Percentiles rank a stretch among this genome's conserved stretches.
phyloP scores from a whole-genome alignment of 305 asterid genomes.

The Fraxinus floribunda region DNA sequence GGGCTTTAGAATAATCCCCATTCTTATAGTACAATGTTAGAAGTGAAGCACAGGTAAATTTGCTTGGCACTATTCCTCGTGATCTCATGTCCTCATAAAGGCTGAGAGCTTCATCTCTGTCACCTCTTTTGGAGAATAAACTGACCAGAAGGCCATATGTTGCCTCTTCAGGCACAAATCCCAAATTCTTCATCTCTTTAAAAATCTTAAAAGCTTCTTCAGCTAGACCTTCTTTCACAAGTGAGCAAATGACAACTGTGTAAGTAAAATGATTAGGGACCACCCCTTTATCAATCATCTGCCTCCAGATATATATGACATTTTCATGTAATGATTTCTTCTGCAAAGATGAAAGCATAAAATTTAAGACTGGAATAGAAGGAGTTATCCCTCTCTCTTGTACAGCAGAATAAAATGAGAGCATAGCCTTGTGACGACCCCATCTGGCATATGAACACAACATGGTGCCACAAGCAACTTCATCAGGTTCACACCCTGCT shows the following conservation, averaged over 20 bases:
- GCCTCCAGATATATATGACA: constrained; percentile 65
- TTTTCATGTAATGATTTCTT: constrained; percentile 66
- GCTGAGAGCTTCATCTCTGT: constrained; percentile 48
- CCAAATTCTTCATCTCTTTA: constrained; percentile 63
- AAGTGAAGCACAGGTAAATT: constrained; percentile 92
- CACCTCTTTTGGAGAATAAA: constrained; percentile 53
- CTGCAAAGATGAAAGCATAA: constrained; percentile 92
- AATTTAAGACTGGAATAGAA: constrained; percentile 70
- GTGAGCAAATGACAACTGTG: constrained; percentile 72
- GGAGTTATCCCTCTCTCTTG: constrained; percentile 67
- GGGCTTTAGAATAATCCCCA: constrained; percentile 80
- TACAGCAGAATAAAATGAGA: constrained; percentile 82
- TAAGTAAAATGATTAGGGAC: constrained; percentile 71
- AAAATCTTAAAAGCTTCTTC: constrained; percentile 67
- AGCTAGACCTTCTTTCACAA: constrained; percentile 61
- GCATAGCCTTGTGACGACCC: constrained; percentile 88
- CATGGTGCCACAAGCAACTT: constrained; percentile 97
- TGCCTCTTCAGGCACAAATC: constrained; percentile 85
- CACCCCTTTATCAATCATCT: constrained; percentile 61
- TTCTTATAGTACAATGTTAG: constrained; percentile 66
- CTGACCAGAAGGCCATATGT: constrained; percentile 83
- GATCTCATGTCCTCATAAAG: constrained; percentile 89
- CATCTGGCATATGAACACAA: constrained; percentile 85
- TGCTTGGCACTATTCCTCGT: constrained; percentile 66
- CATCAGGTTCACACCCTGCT: constrained; percentile 91